Evolutionary conservation across 2,329 filamentous ascomycete genomes (phyloP).

Genomic region (Penicillium sp.): DNA sequence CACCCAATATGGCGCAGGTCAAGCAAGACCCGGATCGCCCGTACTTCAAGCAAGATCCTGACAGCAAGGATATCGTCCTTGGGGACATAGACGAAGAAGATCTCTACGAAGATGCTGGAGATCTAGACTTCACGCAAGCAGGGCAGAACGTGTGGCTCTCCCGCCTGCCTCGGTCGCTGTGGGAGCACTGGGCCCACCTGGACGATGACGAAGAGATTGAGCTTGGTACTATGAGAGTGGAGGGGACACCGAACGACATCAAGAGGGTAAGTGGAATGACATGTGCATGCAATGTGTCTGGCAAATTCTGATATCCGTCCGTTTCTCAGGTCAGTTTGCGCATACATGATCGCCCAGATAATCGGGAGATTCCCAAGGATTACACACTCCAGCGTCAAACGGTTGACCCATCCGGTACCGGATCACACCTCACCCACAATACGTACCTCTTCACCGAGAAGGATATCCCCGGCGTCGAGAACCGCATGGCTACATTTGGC

Average conservation of each 20-base stretch:
- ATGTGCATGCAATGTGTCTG: neutral
- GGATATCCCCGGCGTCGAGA: conserved; percentile 74
- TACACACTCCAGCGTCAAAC: conserved; percentile 75
- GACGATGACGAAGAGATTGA: conserved; percentile 79
- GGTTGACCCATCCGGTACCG: conserved; percentile 41
- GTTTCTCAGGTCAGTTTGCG: conserved; percentile 64
- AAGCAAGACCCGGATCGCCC: conserved; percentile 43
- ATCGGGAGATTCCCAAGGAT: conserved; percentile 77
- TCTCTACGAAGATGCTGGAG: conserved; percentile 66
- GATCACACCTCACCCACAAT: conserved; percentile 61
- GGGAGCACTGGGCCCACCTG: conserved; percentile 73
- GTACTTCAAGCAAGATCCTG: conserved; percentile 44
- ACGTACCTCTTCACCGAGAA: conserved; percentile 93
- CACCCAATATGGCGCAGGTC: conserved; percentile 34
- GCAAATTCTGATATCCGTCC: conserved; percentile 20
- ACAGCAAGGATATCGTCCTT: conserved; percentile 37
- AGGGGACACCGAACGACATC: conserved; percentile 54
- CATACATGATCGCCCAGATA: conserved; percentile 64
- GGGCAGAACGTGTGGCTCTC: conserved; percentile 64
- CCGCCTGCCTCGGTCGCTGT: conserved; percentile 74
- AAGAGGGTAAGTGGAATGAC: conserved; percentile 42
- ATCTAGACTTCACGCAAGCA: conserved; percentile 57
- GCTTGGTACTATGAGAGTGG: conserved; percentile 68
- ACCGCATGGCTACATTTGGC: conserved; percentile 44
- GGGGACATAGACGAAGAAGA: conserved; percentile 59